These are phyloP conservation scores for Phalaenopsis hybrid DNA, from an alignment of 116 monocot species.

Conservation along the genomic window DNA sequence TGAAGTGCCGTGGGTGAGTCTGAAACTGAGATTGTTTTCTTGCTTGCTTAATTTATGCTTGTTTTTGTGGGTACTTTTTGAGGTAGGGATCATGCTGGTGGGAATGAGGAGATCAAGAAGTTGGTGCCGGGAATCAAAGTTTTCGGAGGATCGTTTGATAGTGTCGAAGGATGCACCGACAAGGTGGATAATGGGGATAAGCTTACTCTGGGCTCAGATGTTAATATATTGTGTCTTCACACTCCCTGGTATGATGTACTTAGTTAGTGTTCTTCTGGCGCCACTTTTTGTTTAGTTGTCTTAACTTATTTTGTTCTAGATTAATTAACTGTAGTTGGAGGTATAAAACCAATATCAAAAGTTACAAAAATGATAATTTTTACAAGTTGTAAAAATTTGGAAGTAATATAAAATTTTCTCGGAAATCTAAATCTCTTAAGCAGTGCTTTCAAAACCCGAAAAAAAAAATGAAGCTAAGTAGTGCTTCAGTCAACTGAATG, in stretches of 20 bases:
- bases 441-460: neutral
- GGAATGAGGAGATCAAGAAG: constrained; percentile 74
- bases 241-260: constrained; percentile 64
- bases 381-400: neutral
- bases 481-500: neutral
- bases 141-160: constrained; percentile 69
- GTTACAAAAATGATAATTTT: neutral
- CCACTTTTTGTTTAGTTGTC: too few species aligned
- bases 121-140: constrained; percentile 79
- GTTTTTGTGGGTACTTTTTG: neutral
- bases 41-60: neutral
- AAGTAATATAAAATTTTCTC: neutral
- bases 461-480: neutral
- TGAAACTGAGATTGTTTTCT: constrained; percentile 9
- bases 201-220: constrained; percentile 45
- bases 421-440: neutral
- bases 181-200: constrained; percentile 70
- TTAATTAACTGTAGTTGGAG: neutral
- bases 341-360: neutral
- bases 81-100: constrained; percentile 93
- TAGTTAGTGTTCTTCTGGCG: neutral
- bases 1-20: neutral
- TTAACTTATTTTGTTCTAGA: neutral
- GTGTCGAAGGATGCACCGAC: constrained; percentile 76
- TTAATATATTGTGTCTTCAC: constrained; percentile 64